Evolutionary conservation across 2,329 filamentous ascomycete species (phyloP).

Genomic region (Sporothrix pallida): DNA sequence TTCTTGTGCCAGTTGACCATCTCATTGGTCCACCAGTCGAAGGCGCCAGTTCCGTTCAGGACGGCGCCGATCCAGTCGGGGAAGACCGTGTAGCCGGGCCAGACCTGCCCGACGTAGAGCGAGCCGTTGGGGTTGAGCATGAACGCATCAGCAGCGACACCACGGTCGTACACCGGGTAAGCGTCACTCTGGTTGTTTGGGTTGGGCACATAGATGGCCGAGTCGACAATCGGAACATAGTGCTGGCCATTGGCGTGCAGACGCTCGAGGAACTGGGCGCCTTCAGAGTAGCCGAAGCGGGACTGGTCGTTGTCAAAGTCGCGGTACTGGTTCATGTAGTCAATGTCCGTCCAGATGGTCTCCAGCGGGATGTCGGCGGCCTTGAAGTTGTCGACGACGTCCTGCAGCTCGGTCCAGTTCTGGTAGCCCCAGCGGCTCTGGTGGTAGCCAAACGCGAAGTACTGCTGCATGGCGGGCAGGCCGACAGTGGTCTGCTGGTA

Average conservation of each 20-base stretch:
- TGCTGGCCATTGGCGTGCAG: slow-evolving; percentile 70
- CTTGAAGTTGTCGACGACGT: slow-evolving; percentile 70
- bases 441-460: slow-evolving; percentile 81
- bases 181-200: slow-evolving; percentile 71
- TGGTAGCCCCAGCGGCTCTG: slow-evolving; percentile 84
- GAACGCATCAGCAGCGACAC: slow-evolving; percentile 59
- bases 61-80: slow-evolving; percentile 68
- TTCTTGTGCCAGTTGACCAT: slow-evolving; percentile 44
- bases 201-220: slow-evolving; percentile 71
- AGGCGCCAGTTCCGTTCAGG: slow-evolving; percentile 64
- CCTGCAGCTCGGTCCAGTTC: slow-evolving; percentile 71
- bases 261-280: slow-evolving; percentile 64
- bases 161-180: slow-evolving; percentile 67
- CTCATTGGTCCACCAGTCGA: slow-evolving; percentile 69
- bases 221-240: slow-evolving; percentile 78
- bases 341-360: slow-evolving; percentile 75
- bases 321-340: slow-evolving; percentile 69
- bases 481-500: slow-evolving; percentile 69
- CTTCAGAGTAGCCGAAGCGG: slow-evolving; percentile 62
- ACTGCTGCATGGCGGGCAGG: slow-evolving; percentile 77
- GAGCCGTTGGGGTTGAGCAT: slow-evolving; percentile 65
- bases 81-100: slow-evolving; percentile 75
- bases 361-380: slow-evolving; percentile 71
- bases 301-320: slow-evolving; percentile 67
- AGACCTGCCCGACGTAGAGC: slow-evolving; percentile 67